Conservation (phyloP, 2,329 filamentous ascomycete species). For the Dactylonectria macrodidyma region DNA sequence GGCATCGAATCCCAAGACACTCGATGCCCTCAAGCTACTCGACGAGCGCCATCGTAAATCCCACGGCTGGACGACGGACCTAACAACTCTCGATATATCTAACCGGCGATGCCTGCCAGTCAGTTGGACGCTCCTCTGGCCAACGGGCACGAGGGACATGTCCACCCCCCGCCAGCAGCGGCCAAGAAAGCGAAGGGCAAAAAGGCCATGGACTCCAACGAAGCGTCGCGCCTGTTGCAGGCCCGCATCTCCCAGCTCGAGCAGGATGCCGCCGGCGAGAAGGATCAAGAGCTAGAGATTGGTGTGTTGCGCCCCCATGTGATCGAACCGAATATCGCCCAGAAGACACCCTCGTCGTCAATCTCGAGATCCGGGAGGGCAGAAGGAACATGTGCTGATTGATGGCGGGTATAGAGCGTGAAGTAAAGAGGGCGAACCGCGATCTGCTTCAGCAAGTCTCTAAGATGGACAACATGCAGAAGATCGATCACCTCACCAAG, state of each 20-base stretch:
- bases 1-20: slow-evolving; percentile 33
- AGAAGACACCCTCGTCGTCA: slow-evolving; percentile 8
- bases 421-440: slow-evolving; percentile 93
- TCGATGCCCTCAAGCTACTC: slow-evolving; percentile 42
- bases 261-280: slow-evolving; percentile 92
- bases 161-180: slow-evolving; percentile 59
- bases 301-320: slow-evolving; percentile 68
- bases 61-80: slow-evolving; percentile 33
- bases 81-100: slow-evolving; percentile 36
- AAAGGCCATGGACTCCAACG: slow-evolving; percentile 86
- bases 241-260: slow-evolving; percentile 97
- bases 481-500: slow-evolving; percentile 91
- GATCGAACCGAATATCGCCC: slow-evolving; percentile 27
- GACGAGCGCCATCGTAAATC: slow-evolving; percentile 41
- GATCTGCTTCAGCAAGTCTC: slow-evolving; percentile 90
- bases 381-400: slow-evolving; percentile 45
- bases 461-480: slow-evolving; percentile 92
- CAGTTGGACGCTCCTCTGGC: slow-evolving; percentile 59
- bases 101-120: slow-evolving; percentile 56
- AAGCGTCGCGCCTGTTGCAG: slow-evolving; percentile 91
- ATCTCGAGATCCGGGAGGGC: slow-evolving; percentile 15
- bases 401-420: slow-evolving; percentile 76
- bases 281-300: slow-evolving; percentile 96
- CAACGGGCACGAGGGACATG: slow-evolving; percentile 60
- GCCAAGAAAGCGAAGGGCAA: slow-evolving; percentile 88